These are phyloP conservation scores for Kazachstania africana DNA, from an alignment of 805 yeast genomes.

Conservation along the genomic window DNA sequence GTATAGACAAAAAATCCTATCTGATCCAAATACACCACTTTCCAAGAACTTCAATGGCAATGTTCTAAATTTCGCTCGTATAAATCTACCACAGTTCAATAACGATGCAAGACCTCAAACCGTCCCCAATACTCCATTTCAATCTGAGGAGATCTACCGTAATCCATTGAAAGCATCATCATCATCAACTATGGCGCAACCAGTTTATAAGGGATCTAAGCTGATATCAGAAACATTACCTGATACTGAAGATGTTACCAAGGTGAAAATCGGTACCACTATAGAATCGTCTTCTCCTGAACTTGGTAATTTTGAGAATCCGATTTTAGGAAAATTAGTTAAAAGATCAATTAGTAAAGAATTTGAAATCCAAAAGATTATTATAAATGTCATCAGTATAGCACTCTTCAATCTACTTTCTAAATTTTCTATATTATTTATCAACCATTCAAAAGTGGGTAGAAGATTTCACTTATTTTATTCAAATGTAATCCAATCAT, in stretches of 20 bases:
- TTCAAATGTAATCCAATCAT: background rate
- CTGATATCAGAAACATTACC: background rate
- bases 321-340: slow-evolving; percentile 20
- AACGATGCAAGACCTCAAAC: background rate
- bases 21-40: slow-evolving; percentile 3
- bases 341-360: slow-evolving; percentile 32
- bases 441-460: slow-evolving; percentile 11
- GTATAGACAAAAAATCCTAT: slow-evolving; percentile 13
- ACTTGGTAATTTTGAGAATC: slow-evolving; percentile 23
- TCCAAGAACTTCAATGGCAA: no score
- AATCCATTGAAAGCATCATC: background rate
- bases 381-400: slow-evolving; percentile 25
- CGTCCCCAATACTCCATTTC: background rate
- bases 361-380: slow-evolving; percentile 25
- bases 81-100: no score
- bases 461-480: background rate
- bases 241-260: background rate
- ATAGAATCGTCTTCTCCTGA: no score
- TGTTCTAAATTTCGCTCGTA: background rate
- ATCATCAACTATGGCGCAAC: background rate
- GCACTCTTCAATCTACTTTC: slow-evolving; percentile 21
- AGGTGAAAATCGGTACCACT: no score
- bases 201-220: slow-evolving; percentile 1
- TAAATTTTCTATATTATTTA: slow-evolving; percentile 12
- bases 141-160: background rate